These are phyloP conservation scores for Clarireedia homoeocarpa DNA, from an alignment of 2,329 filamentous ascomycete genomes.

Conservation along the genomic window DNA sequence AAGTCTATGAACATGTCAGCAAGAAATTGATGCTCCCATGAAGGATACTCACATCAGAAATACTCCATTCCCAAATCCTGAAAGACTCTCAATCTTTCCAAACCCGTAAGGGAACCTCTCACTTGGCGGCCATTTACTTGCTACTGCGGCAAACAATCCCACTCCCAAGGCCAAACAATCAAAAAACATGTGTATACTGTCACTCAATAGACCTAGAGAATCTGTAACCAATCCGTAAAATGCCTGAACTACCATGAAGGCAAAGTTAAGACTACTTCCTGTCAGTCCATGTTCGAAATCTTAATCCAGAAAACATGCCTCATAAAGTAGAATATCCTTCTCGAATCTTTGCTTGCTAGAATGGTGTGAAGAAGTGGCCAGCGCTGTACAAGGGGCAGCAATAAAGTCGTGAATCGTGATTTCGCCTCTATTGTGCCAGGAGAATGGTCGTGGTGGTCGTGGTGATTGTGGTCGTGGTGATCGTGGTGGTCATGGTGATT, in stretches of 20 bases:
- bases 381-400: conserved; percentile 61
- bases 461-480: conserved; percentile 17
- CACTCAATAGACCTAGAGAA: conserved; percentile 87
- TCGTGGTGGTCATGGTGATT: conserved; percentile 16
- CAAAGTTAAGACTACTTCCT: conserved; percentile 68
- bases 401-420: conserved; percentile 62
- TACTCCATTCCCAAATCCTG: conserved; percentile 92
- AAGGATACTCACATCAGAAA: conserved; percentile 67
- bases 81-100: conserved; percentile 92
- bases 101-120: conserved; percentile 88
- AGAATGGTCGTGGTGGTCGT: conserved; percentile 21
- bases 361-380: conserved; percentile 81
- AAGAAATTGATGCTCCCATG: neutral
- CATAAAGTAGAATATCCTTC: conserved; percentile 97
- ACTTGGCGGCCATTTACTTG: conserved; percentile 94
- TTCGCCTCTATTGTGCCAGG: conserved; percentile 34
- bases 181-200: conserved; percentile 99
- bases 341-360: conserved; percentile 82
- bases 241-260: conserved; percentile 89
- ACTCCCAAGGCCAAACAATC: conserved; percentile 90
- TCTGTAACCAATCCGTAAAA: conserved; percentile 92
- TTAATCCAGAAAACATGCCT: conserved; percentile 43
- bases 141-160: conserved; percentile 82
- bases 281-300: too few relatives aligned
- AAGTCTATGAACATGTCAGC: conserved; percentile 46